Evolutionary conservation across 306 rosid genomes (phyloP), one percentile per base, ranked within the genome.

Genomic region (Prunus fruticosa): DNA sequence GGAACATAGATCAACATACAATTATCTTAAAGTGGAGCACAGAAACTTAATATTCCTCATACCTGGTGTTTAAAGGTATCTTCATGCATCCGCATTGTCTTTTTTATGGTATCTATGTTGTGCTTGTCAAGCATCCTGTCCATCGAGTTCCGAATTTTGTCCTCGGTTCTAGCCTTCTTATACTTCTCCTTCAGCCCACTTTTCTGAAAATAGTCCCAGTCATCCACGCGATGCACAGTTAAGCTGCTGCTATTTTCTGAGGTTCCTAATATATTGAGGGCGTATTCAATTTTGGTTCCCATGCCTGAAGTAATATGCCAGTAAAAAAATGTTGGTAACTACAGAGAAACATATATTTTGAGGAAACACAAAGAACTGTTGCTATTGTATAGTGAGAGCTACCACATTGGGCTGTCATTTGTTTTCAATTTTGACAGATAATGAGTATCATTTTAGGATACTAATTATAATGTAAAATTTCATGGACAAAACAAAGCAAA

Each of bases 81-180:
- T 69, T 95, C 99, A 72, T 95, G 99, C 90, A 74, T 79, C 87
- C 85, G 95, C 97, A 95, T 92, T 81, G 97, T 95, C 67, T 68
- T 89, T 77, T 71, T 92, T 75, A 95, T 92, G 81, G 81, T 81
- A 67, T 95, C 93, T 13, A 73, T 61, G 20, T 67, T 87, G 81
- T 83, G 83, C 81, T 87, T 91, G 57, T 86, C 90, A 20, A 91
- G 81, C 83, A 66, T 81, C 85, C 83, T 89, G 71, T 91, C 92
- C 89, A 89, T 80, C 57, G 83, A 76, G 74, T 71, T 84, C 70
- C 72, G 77, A 68, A 84, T 57, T 41, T 77, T 86, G 65, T 74
- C 79, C 49, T 79, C 84, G 18, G 46, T 34, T 81, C 73, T 81
- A 64, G 78, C 80, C 68, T 53, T 76, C 30, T 53, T 67, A 45